Conservation (phyloP, 2,329 filamentous ascomycete genomes). For the Xylaria sp. region DNA sequence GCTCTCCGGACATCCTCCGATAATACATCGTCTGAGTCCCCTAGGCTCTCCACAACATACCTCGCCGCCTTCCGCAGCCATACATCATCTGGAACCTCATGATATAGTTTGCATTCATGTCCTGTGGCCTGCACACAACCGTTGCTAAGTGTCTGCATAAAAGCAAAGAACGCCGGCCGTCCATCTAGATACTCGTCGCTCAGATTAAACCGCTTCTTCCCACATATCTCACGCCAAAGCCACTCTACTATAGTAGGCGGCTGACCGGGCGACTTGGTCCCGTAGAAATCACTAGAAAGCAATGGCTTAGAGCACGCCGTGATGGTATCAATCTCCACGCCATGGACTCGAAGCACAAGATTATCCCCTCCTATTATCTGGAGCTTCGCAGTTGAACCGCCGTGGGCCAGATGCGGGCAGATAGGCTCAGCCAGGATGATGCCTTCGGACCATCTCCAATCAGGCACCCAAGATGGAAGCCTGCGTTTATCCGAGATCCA, state of each 20-base stretch:
- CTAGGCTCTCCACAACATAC: background rate
- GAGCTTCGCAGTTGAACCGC: background rate
- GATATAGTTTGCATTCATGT: background rate
- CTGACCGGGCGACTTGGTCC: background rate
- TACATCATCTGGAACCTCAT: background rate
- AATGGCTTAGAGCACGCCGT: background rate
- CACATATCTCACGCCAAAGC: background rate
- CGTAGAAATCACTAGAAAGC: background rate
- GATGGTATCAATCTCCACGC: background rate
- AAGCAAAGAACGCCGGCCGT: background rate
- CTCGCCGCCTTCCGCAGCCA: slow-evolving; percentile 1
- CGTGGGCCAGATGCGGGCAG: background rate
- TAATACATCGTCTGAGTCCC: background rate
- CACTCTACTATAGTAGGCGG: too few relatives aligned
- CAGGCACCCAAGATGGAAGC: background rate
- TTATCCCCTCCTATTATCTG: background rate
- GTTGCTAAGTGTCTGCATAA: slow-evolving; percentile 15
- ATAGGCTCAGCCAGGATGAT: background rate
- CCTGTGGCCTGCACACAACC: background rate
- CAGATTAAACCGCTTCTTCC: background rate
- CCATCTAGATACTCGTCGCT: background rate
- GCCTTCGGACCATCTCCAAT: background rate
- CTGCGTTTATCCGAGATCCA: too few relatives aligned
- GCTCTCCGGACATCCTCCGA: background rate
- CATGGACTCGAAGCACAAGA: background rate